Conservation (phyloP, 2,329 filamentous ascomycete genomes). For the Penicillium polonicum region DNA sequence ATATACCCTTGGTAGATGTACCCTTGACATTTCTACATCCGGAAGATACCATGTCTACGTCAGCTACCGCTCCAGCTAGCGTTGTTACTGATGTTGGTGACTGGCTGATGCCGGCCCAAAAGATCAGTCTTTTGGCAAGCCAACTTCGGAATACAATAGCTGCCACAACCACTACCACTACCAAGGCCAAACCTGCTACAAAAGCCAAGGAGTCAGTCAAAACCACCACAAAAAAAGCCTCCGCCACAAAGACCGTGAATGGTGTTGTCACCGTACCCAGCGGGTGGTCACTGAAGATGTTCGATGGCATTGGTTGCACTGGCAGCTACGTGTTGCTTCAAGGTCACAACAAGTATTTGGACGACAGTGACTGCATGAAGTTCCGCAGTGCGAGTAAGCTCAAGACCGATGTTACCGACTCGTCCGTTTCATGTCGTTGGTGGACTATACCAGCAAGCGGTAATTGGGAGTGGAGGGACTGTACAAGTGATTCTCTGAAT, state of each 20-base stretch:
- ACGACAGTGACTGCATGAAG: not conserved
- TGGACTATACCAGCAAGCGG: not conserved
- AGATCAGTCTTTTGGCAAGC: not conserved
- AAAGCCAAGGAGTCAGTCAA: not conserved
- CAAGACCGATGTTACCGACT: not conserved
- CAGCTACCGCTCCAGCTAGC: not conserved
- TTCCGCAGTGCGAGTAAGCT: not conserved
- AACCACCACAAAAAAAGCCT: not conserved
- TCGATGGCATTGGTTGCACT: not conserved
- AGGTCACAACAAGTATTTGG: slow-evolving; percentile 2
- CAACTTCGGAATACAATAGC: not conserved
- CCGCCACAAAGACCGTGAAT: not conserved
- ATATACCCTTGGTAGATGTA: not conserved
- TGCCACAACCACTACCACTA: not conserved
- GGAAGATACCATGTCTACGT: not conserved
- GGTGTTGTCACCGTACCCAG: not conserved
- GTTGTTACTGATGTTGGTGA: no score
- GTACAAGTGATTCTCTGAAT: not conserved
- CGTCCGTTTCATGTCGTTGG: slow-evolving; percentile 1
- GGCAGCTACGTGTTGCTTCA: not conserved
- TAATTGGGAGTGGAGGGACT: not conserved
- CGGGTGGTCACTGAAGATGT: slow-evolving; percentile 5
- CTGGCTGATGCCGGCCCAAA: not conserved
- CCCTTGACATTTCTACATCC: not conserved
- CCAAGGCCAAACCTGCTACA: no score